Evolutionary conservation across 2,329 filamentous ascomycete species (phyloP), one percentile per base, ranked within the genome.

Genomic region (Sarocladiaceae sp.): DNA sequence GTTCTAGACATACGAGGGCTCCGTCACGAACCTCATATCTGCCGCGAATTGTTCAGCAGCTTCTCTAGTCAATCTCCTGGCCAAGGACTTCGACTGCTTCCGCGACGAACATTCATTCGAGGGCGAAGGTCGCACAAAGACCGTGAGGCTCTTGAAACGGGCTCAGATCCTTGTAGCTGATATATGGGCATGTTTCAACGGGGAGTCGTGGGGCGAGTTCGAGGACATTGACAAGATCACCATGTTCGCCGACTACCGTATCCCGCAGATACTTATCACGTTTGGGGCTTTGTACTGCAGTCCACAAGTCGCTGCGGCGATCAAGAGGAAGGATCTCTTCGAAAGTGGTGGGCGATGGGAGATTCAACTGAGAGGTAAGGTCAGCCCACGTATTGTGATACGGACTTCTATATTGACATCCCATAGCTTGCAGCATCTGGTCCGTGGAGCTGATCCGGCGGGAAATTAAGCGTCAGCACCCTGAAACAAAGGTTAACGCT

Each of bases 231-330:
- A 93, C 66, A 88, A 89, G 61, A 85, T 98, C 56, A 98, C 93
- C 48, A 97, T 97, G 83, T 98, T 98, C 69, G 90, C 93, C 58
- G 93, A 98, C 68, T 98, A 98, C 60, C 85, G 93, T 33, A 84
- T 98, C 44, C 94, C 94, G 12, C 93, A 98, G 66, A 93, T 96
- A 54, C 76, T 98, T 26, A 81, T 90, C 55, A 80, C 81, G 9
- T 72, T 97, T 34, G 86, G 87, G 15, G 91, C 89, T 47, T 67
- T 98, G 41, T 80, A 78, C 55, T 96, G 93, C 65, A 90, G 86
- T 51, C 93, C 93, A 0, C 75, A 82, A 1, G 68, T 98, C 34
- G 82, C 89, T 42, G 72, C 75, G 26, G 75, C 82, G 13, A 83
- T 98, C 54, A 74, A 76, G 24, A 70, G 73, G 21, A 74, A 78